Base-by-base conservation (phyloP, 768 basidiomycete species). In the Udeniomyces megalosporus region DNA sequence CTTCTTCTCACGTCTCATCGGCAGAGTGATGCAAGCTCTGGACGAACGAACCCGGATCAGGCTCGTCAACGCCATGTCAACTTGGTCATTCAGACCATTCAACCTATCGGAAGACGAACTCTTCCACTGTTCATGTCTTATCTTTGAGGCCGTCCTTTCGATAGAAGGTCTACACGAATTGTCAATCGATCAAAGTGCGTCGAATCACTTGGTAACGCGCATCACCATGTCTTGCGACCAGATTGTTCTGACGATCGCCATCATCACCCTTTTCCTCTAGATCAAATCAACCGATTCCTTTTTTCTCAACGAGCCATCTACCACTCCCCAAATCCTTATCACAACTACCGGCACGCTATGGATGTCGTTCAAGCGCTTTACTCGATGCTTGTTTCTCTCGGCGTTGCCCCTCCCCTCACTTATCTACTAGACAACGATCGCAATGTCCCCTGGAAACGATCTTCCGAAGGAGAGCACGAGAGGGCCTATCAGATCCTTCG, bases 261-360 rank as follows among this genome's bases (percentile, higher is more conserved):
- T 12, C 64, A 58, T 64, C 58, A 56, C 51, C 29, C 42, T 66
- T n/a, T 17, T 55, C 47, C 59, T 53, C 54, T 72, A 89, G 90
- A 78, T 67, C 82, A 84, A 74, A 79, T 96, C 66, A 79, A 81
- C 22, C 74, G 81, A 11, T 85, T 97, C 69, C 78, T 99, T 45
- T 81, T 82, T 67, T 88, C 93, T 67, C 80, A 97, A n/a, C 82
- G 85, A n/a, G 81, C 82, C 31, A 84, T 93, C 55, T 99, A 99
- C 73, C 85, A 91, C 65, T 79, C 81, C 56, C 82, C 84, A 62
- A 96, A 96, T 75, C 84, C 86, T 29, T 99, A 99, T 73, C 95
- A 99, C 78, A 99, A 97, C 71, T 97, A 93, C 71, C 83, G 88
- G 65, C 95, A 99, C 74, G 95, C 92, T 0, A 77, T 95, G 47